phyloP scores from a whole-genome alignment of 176 grass and related monocot species.

The Phyllostachys edulis region DNA sequence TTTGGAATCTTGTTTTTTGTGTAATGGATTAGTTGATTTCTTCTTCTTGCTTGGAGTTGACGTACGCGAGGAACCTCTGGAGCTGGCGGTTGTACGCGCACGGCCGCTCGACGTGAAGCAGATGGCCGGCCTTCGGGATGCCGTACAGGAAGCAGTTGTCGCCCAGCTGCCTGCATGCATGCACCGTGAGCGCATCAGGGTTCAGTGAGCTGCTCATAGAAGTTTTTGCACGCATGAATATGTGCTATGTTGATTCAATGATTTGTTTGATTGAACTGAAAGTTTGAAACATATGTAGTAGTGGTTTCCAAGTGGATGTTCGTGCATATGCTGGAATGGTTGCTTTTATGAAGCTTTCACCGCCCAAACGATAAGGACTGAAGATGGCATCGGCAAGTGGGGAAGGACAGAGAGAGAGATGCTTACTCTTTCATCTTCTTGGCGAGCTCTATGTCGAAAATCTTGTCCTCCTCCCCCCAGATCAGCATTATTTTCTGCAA shows the following conservation, averaged over 20 bases:
- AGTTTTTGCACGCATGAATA: neutral
- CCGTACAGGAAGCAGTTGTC: slow-evolving; percentile 56
- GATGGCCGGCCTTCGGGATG: slow-evolving; percentile 82
- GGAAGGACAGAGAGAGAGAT: neutral
- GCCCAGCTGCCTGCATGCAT: slow-evolving; percentile 62
- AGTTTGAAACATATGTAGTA: neutral
- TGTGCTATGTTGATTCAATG: neutral
- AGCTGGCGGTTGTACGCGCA: slow-evolving; percentile 75
- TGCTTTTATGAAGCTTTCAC: neutral
- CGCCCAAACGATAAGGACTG: neutral
- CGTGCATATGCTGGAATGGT: neutral
- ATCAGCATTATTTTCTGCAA: slow-evolving; percentile 90
- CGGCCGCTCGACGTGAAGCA: slow-evolving; percentile 79
- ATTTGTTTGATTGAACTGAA: neutral
- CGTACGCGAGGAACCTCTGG: slow-evolving; percentile 60
- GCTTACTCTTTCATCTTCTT: slow-evolving; percentile 89
- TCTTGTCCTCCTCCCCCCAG: slow-evolving; percentile 88
- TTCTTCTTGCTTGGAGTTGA: slow-evolving; percentile 29
- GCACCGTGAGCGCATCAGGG: neutral
- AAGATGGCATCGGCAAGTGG: neutral
- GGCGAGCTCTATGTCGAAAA: slow-evolving; percentile 79
- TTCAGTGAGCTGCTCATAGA: neutral
- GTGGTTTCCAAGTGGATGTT: neutral
- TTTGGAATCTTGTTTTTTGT: neutral
- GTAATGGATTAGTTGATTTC: neutral